Evolutionary conservation across 139 green algal genomes (phyloP), one percentile per base, ranked within the genome.

Genomic region (Chloropicon primus): DNA sequence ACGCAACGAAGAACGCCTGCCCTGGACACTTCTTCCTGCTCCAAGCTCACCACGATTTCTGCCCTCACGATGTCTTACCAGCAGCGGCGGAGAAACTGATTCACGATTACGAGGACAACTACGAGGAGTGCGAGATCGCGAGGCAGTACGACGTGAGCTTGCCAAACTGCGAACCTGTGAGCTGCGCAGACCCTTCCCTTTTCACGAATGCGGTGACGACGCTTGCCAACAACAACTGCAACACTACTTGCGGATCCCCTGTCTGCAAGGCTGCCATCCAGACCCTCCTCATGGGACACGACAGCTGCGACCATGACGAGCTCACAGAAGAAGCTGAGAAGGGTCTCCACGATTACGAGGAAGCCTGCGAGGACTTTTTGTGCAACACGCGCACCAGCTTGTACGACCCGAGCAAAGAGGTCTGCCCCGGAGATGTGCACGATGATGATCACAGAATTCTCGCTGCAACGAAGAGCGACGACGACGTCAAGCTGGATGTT

Each of bases 1-100:
- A 28, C 23, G 5, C 54, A 27, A 77, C 23, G 22, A 25, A 77
- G 74, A 24, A 75, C 17, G 74, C 23, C 17, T 77, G 74, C 74
- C 25, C 26, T 24, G 27, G n/a, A 10, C n/a, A 77, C 26, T 77
- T 26, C 74, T 53, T 25, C 26, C 23, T 77, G 22, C 26, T 77
- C 21, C 25, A 77, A 10, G n/a, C 74, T 26, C 74, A 77, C 74
- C 74, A 77, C 74, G 74, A 77, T 25, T 77, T 71, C 23, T 77
- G 74, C 74, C 26, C 25, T 25, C 74, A 77, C 74, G 23, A 77
- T 25, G 74, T 54, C 74, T 25, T 77, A 25, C 74, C 74, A 3
- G 3, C 54, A 5, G 26, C 22, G 3, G 74, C 74, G 5, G 74
- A 77, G 26, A 0, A 24, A 3, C 3, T 5, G 22, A 5, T 77